A percentile compares a stretch with the other conserved stretches of the same genome.
Conservation (phyloP, 805 yeast species). For the Limtongozyma cylindracea region DNA sequence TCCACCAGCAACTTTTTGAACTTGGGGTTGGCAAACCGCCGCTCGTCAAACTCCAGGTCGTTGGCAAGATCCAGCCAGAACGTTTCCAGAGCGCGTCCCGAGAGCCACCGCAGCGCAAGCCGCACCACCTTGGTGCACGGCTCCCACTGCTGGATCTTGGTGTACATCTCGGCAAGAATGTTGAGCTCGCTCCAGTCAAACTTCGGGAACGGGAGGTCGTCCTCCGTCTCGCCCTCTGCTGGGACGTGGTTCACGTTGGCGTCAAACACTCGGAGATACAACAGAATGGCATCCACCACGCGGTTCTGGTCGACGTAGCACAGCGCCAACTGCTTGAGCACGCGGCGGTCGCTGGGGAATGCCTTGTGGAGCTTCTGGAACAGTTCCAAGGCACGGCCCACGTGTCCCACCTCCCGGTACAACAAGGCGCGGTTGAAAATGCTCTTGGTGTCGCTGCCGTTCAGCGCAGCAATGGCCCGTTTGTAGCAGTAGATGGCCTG, state of each 20-base stretch:
- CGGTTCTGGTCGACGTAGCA: slow-evolving; percentile 30
- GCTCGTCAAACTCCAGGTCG: slow-evolving; percentile 67
- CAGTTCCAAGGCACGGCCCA: slow-evolving; percentile 51
- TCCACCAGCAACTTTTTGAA: not conserved
- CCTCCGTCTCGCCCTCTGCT: slow-evolving; percentile 5
- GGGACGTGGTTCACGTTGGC: slow-evolving; percentile 19
- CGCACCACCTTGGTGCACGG: slow-evolving; percentile 43
- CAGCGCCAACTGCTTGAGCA: slow-evolving; percentile 30
- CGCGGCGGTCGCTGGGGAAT: slow-evolving; percentile 32
- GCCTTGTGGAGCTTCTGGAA: slow-evolving; percentile 26
- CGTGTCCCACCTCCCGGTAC: slow-evolving; percentile 38
- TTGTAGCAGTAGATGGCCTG: slow-evolving; percentile 66
- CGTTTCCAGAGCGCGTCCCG: slow-evolving; percentile 30
- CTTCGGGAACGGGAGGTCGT: slow-evolving; percentile 7
- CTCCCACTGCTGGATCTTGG: slow-evolving; percentile 37
- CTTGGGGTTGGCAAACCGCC: slow-evolving; percentile 20
- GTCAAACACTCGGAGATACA: slow-evolving; percentile 39
- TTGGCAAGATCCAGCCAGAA: slow-evolving; percentile 42
- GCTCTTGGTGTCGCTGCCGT: slow-evolving; percentile 16
- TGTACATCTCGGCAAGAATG: slow-evolving; percentile 56
- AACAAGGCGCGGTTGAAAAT: slow-evolving; percentile 41
- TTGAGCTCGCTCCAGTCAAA: slow-evolving; percentile 85
- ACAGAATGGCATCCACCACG: slow-evolving; percentile 46
- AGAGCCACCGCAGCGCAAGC: slow-evolving; percentile 64
- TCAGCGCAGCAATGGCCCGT: slow-evolving; percentile 17